These are phyloP conservation scores for Coniella lustricola DNA, from an alignment of 2,329 filamentous ascomycete species.

Conservation along the genomic window DNA sequence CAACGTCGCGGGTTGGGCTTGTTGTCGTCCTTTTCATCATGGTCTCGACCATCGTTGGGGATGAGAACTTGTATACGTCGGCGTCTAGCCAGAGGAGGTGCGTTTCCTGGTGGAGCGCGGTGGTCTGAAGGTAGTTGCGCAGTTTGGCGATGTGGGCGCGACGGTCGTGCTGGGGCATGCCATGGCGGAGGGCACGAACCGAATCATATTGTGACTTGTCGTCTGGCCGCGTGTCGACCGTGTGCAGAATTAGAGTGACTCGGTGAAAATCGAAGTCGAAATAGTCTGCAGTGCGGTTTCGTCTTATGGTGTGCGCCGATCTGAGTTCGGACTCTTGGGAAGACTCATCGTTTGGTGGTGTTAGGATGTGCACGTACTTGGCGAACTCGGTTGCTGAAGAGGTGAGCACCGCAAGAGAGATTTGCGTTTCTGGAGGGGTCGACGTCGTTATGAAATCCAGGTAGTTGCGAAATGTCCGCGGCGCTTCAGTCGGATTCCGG, in stretches of 20 bases:
- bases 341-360: background rate
- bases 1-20: background rate
- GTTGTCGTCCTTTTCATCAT: background rate
- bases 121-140: background rate
- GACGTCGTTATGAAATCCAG: background rate
- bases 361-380: background rate
- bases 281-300: background rate
- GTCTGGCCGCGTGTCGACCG: background rate
- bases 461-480: background rate
- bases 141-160: background rate
- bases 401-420: background rate
- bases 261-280: background rate
- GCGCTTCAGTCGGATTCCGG: background rate
- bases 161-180: background rate
- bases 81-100: constrained; percentile 1
- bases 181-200: background rate
- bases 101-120: background rate
- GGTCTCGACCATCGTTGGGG: background rate
- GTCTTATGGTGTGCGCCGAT: background rate
- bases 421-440: background rate
- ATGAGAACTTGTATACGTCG: constrained; percentile 1
- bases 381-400: background rate
- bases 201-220: background rate
- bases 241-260: background rate
- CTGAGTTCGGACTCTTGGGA: background rate